Evolutionary conservation across 495 filamentous ascomycete genomes (phyloP), one percentile per base, ranked within the genome.

Genomic region (Neurospora sp.): DNA sequence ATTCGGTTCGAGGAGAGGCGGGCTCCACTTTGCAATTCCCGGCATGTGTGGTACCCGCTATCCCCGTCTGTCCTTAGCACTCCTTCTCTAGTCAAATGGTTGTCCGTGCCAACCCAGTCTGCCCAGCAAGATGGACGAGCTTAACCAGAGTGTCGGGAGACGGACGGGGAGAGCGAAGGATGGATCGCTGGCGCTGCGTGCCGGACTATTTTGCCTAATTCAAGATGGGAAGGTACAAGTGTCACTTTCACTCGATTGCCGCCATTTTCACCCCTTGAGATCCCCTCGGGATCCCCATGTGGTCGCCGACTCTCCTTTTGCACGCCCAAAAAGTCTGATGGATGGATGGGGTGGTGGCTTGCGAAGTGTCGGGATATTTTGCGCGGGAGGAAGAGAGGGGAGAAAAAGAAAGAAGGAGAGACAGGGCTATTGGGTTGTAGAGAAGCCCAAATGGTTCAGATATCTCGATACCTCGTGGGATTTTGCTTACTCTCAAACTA

Each of bases 101-200:
- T 61, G 14, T 61, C 14, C 40, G 44, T 45, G 70, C 70, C 70
- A 71, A 65, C 59, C 42, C 35, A 17, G 59, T 10, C 70, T 39
- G 35, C 31, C 42, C 39, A 65, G 70, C n/a, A 65, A 71, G 70
- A 22, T 68, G 42, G 35, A 40, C 37, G 44, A 71, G 70, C 70
- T 71, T 71, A 68, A 71, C 70, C 70, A 71, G 27, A 71, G 35
- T 71, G 70, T 69, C 70, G 70, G 70, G 59, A 61, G 37, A 45
- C 53, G 53, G 45, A 35, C 35, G 20, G 45, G 7, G 27, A 31
- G 17, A n/a, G 48, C 10, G 48, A 59, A 14, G 45, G 48, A 59
- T 10, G 22, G 22, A 59, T 22, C 48, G 48, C 48, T 35, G 12
- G 14, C 14, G 53, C 53, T 61, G 22, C 27, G 6, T 61, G 42